phyloP scores from a whole-genome alignment of 352 stramenopile species.

The Phytopythium aichiense region DNA sequence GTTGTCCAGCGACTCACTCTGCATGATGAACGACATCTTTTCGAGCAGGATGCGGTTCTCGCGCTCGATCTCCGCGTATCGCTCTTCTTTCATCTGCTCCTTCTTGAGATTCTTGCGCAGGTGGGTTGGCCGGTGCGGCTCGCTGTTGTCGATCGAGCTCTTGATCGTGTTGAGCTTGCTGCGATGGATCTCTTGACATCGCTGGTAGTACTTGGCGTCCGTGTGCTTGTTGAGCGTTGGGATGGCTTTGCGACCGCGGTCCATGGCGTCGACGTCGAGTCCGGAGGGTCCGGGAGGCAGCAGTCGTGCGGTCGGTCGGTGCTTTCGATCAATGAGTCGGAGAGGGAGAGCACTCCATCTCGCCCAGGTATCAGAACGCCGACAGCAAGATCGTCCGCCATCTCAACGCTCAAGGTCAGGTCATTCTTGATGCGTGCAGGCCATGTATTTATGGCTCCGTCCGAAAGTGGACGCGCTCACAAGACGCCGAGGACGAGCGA shows the following conservation, averaged over 20 bases:
- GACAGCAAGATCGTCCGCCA: background rate
- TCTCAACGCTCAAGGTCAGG: background rate
- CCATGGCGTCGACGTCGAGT: constrained; percentile 29
- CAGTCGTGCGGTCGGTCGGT: background rate
- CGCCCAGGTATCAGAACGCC: background rate
- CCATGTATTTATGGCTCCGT: background rate
- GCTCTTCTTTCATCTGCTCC: constrained; percentile 96
- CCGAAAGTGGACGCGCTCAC: background rate
- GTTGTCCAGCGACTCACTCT: constrained; percentile 83
- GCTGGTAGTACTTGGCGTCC: constrained; percentile 84
- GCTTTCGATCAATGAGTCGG: background rate
- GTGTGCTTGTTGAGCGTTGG: constrained; percentile 88
- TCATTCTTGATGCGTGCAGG: background rate
- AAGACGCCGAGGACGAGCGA: background rate
- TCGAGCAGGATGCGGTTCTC: constrained; percentile 96
- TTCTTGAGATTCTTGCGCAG: constrained; percentile 95
- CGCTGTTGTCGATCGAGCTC: constrained; percentile 93
- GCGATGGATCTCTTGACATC: constrained; percentile 81
- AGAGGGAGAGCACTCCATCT: background rate
- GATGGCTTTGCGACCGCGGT: constrained; percentile 82
- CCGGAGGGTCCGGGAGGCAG: background rate
- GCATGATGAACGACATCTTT: constrained; percentile 97
- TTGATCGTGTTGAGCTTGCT: constrained; percentile 87
- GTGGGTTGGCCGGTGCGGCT: constrained; percentile 89
- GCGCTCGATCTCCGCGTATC: constrained; percentile 93